These are phyloP conservation scores for Epichloe coenophiala DNA, from an alignment of 2,329 filamentous ascomycete species.

Conservation along the genomic window DNA sequence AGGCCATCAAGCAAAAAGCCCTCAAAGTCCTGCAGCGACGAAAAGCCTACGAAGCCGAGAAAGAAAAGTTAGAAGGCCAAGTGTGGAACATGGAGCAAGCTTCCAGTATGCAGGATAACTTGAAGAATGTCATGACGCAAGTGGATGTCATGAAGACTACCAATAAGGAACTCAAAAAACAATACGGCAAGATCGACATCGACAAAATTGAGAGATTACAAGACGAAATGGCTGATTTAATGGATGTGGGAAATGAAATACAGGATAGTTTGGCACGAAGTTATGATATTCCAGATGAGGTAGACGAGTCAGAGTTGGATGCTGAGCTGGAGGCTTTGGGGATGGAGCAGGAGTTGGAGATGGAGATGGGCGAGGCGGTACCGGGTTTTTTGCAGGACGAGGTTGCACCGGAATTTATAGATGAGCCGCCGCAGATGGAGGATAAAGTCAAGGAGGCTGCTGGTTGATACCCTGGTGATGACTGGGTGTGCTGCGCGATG, in stretches of 20 bases:
- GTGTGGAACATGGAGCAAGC: constrained; percentile 99
- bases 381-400: constrained; percentile 88
- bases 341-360: constrained; percentile 83
- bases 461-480: constrained; percentile 21
- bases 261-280: constrained; percentile 83
- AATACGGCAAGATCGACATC: constrained; percentile 95
- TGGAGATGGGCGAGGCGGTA: constrained; percentile 47
- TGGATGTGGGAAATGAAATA: constrained; percentile 97
- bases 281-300: constrained; percentile 93
- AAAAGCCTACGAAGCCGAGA: constrained; percentile 87
- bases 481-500: not conserved
- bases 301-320: constrained; percentile 92
- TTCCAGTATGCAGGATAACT: constrained; percentile 95
- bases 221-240: constrained; percentile 96
- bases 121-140: constrained; percentile 97
- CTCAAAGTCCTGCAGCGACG: constrained; percentile 87
- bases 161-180: constrained; percentile 79
- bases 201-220: constrained; percentile 96
- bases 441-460: constrained; percentile 75
- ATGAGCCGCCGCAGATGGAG: constrained; percentile 65
- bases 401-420: constrained; percentile 74
- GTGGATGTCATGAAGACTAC: constrained; percentile 96
- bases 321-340: constrained; percentile 91
- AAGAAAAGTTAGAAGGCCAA: constrained; percentile 85
- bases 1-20: constrained; percentile 83